Base-by-base conservation (phyloP, 768 basidiomycete genomes). In the Russula griseocarnosa region DNA sequence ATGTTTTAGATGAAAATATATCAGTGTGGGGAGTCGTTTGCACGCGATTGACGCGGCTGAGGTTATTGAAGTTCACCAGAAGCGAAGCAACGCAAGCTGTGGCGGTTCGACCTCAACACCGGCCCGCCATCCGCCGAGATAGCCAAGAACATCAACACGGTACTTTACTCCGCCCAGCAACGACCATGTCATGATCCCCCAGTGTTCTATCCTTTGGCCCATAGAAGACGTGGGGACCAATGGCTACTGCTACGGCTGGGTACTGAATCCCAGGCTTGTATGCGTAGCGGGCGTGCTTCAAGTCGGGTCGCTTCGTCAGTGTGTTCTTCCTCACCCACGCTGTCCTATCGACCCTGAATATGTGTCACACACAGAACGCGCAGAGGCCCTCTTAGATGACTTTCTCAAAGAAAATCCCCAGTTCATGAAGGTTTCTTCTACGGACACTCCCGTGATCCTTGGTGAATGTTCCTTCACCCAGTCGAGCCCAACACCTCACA, bases 231-330 rank as follows among this genome's bases (percentile, higher is more conserved):
- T 46, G 4, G 64, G 50, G n/a, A 34, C 30, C 40, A 46, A 32
- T 10, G 66, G 66, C 36, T 67, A 60, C 64, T 60, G 58, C 55
- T 67, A 67, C 26, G 66, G 66, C 11, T 67, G 66, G 66, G 40
- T 56, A 10, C 34, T 58, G 46, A 66, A 67, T 26, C 22, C 49
- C 7, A 56, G 55, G 18, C 51, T 66, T 11, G 47, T 65, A 42
- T 67, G 66, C 34, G 66, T 60, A 22, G 66, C 66, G 3, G 66
- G 66, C 20, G 66, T 67, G 14, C 63, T 67, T 13, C 58, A 42
- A 42, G 63, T 56, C 1, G 58, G 9, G 13, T 65, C 66, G 5
- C 47, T 55, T 30, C 54, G 66, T 67, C 13, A 56, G 63, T 50
- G 18, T 22, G 9, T 10, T 20, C 30, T 40, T n/a, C 9, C 57